These are phyloP conservation scores for Pseudogymnoascus sp. DNA, from an alignment of 2,329 filamentous ascomycete genomes.

Conservation along the genomic window DNA sequence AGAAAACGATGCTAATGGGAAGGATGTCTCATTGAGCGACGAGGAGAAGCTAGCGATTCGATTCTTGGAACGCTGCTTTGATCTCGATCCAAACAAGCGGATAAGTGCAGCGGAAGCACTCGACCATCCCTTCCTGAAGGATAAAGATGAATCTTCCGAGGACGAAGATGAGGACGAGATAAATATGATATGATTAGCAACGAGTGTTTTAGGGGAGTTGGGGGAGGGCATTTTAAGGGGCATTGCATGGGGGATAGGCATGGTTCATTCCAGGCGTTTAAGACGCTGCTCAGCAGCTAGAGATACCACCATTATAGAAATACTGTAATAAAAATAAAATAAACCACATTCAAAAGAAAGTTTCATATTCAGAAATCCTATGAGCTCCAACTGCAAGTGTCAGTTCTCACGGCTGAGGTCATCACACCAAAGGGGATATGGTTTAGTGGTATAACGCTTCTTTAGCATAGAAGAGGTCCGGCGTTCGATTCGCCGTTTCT, in stretches of 20 bases:
- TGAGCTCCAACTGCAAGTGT: no score
- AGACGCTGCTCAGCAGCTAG: slow-evolving; percentile 16
- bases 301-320: slow-evolving; percentile 7
- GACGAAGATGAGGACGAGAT: slow-evolving; percentile 43
- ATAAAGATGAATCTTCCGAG: slow-evolving; percentile 24
- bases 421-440: no score
- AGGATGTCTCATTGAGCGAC: slow-evolving; percentile 45
- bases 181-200: slow-evolving; percentile 41
- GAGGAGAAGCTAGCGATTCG: slow-evolving; percentile 68
- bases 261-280: slow-evolving; percentile 10
- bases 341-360: background rate
- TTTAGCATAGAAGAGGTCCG: no score
- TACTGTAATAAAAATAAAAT: slow-evolving; percentile 2
- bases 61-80: slow-evolving; percentile 66
- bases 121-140: slow-evolving; percentile 59
- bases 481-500: no score
- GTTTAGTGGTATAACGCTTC: no score
- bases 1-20: slow-evolving; percentile 45
- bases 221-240: slow-evolving; percentile 10
- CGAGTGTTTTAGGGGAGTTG: slow-evolving; percentile 23
- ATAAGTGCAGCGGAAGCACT: slow-evolving; percentile 71
- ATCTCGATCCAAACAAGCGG: slow-evolving; percentile 65
- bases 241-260: slow-evolving; percentile 2
- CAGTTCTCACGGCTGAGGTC: no score
- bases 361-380: no score